Percentiles rank a stretch among this genome's conserved stretches.
Conservation (phyloP, 2,329 filamentous ascomycete species). For the Colletotrichum lupini region DNA sequence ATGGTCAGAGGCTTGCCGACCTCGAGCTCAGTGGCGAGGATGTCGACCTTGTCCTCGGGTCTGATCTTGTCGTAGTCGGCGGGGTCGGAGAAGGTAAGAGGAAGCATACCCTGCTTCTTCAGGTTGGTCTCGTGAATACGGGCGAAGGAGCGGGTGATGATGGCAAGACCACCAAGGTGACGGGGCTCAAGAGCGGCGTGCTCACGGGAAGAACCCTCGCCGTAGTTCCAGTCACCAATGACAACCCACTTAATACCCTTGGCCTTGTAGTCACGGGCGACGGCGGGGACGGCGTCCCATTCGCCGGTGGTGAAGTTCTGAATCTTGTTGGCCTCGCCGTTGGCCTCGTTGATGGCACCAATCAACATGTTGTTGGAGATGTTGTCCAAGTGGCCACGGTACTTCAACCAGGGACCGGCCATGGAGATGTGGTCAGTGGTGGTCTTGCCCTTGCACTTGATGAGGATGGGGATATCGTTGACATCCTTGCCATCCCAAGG, state of each 20-base stretch:
- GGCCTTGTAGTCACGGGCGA: slow-evolving; percentile 98
- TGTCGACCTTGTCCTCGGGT: slow-evolving; percentile 89
- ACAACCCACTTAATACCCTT: slow-evolving; percentile 98
- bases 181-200: slow-evolving; percentile 97
- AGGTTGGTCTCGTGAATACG: slow-evolving; percentile 99
- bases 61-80: slow-evolving; percentile 98
- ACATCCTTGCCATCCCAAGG: slow-evolving; percentile 95
- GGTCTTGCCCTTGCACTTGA: slow-evolving; percentile 97
- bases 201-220: slow-evolving; percentile 96
- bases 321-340: slow-evolving; percentile 97
- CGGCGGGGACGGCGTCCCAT: slow-evolving; percentile 89
- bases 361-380: slow-evolving; percentile 99
- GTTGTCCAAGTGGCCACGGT: slow-evolving; percentile 98
- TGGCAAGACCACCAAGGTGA: slow-evolving; percentile 95
- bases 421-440: slow-evolving; percentile 98
- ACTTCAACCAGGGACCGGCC: slow-evolving; percentile 98
- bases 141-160: slow-evolving; percentile 95
- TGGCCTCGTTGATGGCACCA: slow-evolving; percentile 94
- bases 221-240: slow-evolving; percentile 99
- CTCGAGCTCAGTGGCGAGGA: slow-evolving; percentile 87
- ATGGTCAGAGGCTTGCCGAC: slow-evolving; percentile 95
- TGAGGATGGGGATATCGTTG: slow-evolving; percentile 85
- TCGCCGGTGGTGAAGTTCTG: slow-evolving; percentile 89
- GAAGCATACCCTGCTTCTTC: slow-evolving; percentile 99
- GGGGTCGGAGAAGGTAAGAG: slow-evolving; percentile 92